Evolutionary conservation across 176 grass and related monocot genomes (phyloP), one percentile per base, ranked within the genome.

Genomic region (Coix lacrymajobi): DNA sequence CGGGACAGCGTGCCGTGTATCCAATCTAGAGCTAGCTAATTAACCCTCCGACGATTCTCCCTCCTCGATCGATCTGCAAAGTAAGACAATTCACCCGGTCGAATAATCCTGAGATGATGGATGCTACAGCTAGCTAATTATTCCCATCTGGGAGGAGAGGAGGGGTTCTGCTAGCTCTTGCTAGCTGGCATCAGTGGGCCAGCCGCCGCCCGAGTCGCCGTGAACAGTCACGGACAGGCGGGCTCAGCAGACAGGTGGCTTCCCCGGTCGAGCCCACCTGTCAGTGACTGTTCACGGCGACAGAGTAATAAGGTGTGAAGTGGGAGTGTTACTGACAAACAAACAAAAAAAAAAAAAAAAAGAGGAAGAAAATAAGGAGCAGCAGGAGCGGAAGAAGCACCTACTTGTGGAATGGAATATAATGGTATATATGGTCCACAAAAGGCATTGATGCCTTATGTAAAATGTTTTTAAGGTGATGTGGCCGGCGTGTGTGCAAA

Each of bases 51-150:
- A 6, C 14, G 46, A 49, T 49, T n/a, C n/a, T n/a, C n/a, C n/a
- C 10, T 1, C 1, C 11, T 8, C 3, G 33, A 40, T 8, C 3
- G 33, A 40, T 36, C 43, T 16, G 10, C 57, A 75, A 77, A 71
- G 82, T 64, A 76, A 81, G 87, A 85, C 71, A 81, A 81, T 11
- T 2, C 1, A 14, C 34, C 52, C 58, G 64, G 87, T 85, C 82
- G 77, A 39, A 76, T 89, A 39, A 76, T 89, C 76, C 24, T 68
- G 29, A 25, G 70, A 54, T 52, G 82, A 64, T 66, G n/a, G 28
- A 46, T 81, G 82, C 71, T 82, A 81, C 82, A 81, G 71, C 82
- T 85, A 85, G 4, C 4, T 33, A 4, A 2, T 4, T 33, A 81
- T 52, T 44, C 82, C 43, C 83, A 71, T 64, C 63, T 57, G 7